These are phyloP conservation scores for Boletus pseudo-olivaceus DNA, from an alignment of 768 basidiomycete species.

Conservation along the genomic window DNA sequence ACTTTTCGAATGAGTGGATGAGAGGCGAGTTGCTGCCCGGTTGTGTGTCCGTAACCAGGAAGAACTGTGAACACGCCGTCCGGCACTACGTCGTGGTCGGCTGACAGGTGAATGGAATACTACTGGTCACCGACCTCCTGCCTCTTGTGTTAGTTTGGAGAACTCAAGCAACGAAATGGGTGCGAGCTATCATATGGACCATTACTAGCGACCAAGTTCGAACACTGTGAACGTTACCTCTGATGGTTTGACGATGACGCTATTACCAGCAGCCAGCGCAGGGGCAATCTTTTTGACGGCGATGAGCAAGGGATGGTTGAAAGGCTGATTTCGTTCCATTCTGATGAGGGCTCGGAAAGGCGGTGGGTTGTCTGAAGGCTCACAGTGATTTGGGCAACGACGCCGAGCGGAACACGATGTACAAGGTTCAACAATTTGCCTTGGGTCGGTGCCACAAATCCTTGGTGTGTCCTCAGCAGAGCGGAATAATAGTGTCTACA, in stretches of 20 bases:
- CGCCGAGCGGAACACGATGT: slow-evolving; percentile 75
- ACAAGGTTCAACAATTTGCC: slow-evolving; percentile 79
- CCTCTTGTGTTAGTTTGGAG: slow-evolving; percentile 56
- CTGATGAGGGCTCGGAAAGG: background rate
- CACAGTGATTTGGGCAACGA: slow-evolving; percentile 87
- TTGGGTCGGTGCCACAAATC: slow-evolving; percentile 72
- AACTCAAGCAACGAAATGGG: slow-evolving; percentile 81
- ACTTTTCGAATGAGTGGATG: slow-evolving; percentile 73
- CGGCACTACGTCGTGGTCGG: slow-evolving; percentile 52
- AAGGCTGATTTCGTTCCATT: slow-evolving; percentile 49
- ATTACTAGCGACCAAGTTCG: background rate
- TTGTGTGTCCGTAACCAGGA: slow-evolving; percentile 64
- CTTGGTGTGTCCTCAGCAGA: slow-evolving; percentile 64
- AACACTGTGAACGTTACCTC: slow-evolving; percentile 42
- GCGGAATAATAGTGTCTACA: slow-evolving; percentile 75
- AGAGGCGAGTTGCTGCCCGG: slow-evolving; percentile 62
- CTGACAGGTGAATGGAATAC: background rate
- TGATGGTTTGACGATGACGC: slow-evolving; percentile 79
- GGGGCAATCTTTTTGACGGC: slow-evolving; percentile 87
- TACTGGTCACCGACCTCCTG: slow-evolving; percentile 51
- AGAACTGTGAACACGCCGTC: slow-evolving; percentile 68
- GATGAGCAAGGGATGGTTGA: slow-evolving; percentile 88
- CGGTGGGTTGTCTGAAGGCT: slow-evolving; percentile 13
- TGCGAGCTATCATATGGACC: slow-evolving; percentile 47
- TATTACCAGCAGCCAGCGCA: slow-evolving; percentile 81